Evolutionary conservation across 208 protist species (phyloP).

Genomic region (Wallacemonas sp.): DNA sequence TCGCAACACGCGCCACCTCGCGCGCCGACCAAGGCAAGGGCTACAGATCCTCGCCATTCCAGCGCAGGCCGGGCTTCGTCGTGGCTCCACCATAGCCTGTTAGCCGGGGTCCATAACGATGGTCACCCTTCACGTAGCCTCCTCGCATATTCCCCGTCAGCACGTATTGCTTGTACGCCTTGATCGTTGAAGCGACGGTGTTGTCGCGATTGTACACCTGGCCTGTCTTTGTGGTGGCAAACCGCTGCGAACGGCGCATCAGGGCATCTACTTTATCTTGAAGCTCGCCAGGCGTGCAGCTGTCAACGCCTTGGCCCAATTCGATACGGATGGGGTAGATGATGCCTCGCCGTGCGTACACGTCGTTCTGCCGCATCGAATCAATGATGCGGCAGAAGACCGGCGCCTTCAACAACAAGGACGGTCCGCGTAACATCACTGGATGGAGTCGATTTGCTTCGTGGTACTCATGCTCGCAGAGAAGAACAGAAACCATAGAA

Average conservation of each 20-base stretch:
- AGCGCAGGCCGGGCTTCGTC: slow-evolving; percentile 76
- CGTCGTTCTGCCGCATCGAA: slow-evolving; percentile 64
- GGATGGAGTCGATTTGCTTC: not conserved
- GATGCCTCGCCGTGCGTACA: slow-evolving; percentile 60
- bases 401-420: slow-evolving; percentile 25
- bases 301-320: slow-evolving; percentile 63
- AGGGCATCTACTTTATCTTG: slow-evolving; percentile 67
- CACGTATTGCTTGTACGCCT: slow-evolving; percentile 75
- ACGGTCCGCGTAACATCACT: slow-evolving; percentile 19
- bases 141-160: slow-evolving; percentile 87
- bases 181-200: slow-evolving; percentile 50
- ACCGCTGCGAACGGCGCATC: slow-evolving; percentile 69
- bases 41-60: slow-evolving; percentile 84
- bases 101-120: slow-evolving; percentile 79
- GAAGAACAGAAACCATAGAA: not conserved
- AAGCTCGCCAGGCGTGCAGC: slow-evolving; percentile 56
- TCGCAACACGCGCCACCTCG: too few species aligned
- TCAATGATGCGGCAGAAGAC: slow-evolving; percentile 88
- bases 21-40: too few species aligned
- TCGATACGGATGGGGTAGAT: slow-evolving; percentile 84
- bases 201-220: slow-evolving; percentile 72
- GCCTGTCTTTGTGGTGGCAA: slow-evolving; percentile 70
- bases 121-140: slow-evolving; percentile 83
- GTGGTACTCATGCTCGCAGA: not conserved
- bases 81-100: slow-evolving; percentile 86